Percentiles rank a stretch among this genome's conserved stretches.
Evolutionary conservation across 495 filamentous ascomycete species (phyloP).

Genomic region (Pseudevernia furfuracea): DNA sequence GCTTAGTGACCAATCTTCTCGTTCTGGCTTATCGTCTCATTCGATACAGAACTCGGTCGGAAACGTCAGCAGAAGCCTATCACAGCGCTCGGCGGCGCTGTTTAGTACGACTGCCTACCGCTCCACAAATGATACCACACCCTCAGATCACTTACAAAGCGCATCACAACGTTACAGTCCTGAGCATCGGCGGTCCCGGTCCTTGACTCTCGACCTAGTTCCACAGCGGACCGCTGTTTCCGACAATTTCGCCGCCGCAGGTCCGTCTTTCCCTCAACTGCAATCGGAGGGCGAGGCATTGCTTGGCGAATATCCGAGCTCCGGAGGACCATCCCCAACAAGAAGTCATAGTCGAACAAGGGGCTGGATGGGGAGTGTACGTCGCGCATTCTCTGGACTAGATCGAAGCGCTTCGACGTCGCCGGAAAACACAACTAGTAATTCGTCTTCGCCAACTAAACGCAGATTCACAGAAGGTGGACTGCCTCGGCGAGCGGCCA

Average conservation of each 20-base stretch:
- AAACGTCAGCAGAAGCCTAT: constrained; percentile 32
- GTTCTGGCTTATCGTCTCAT: constrained; percentile 30
- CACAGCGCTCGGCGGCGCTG: constrained; percentile 29
- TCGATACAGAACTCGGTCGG: constrained; percentile 27
- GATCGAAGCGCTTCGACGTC: constrained; percentile 33
- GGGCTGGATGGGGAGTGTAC: constrained; percentile 50
- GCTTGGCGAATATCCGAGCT: constrained; percentile 37
- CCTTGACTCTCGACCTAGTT: constrained; percentile 7
- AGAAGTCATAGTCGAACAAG: constrained; percentile 35
- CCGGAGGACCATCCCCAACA: constrained; percentile 31
- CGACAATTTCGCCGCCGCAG: constrained; percentile 63
- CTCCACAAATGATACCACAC: constrained; percentile 20
- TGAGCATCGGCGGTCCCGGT: constrained; percentile 19
- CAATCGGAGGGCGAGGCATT: constrained; percentile 61
- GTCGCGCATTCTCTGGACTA: constrained; percentile 42
- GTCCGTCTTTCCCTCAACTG: constrained; percentile 50
- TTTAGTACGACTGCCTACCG: constrained; percentile 22
- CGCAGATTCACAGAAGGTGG: constrained; percentile 5
- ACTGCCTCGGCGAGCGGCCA: constrained; percentile 47
- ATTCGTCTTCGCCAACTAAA: constrained; percentile 25
- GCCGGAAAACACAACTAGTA: constrained; percentile 22
- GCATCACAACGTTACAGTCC: constrained; percentile 14
- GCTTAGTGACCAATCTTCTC: constrained; percentile 43
- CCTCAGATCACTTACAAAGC: constrained; percentile 23
- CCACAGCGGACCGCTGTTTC: constrained; percentile 38